Evolutionary conservation across 257 asterid genomes (phyloP).

Genomic region (Solanum corneliomulleri): DNA sequence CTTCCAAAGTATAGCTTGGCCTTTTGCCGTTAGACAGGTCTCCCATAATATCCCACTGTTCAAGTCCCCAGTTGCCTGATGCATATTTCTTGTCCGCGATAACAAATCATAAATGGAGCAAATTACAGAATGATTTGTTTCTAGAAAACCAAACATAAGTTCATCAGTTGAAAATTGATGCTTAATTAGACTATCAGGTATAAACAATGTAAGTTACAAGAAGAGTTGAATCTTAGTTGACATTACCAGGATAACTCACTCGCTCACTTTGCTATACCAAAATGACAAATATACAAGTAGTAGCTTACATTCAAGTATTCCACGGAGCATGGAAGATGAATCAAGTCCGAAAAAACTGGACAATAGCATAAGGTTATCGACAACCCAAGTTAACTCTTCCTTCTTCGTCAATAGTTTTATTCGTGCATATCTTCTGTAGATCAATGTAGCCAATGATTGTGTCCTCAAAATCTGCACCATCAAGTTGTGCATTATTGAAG

Average conservation of each 20-base stretch:
- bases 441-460: conserved; percentile 84
- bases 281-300: background rate
- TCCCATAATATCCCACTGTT: background rate
- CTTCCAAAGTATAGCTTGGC: background rate
- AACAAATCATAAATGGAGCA: background rate
- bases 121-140: background rate
- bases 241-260: background rate
- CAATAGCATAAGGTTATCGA: conserved; percentile 19
- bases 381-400: conserved; percentile 74
- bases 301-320: background rate
- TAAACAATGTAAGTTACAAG: too few relatives aligned
- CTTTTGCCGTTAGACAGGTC: background rate
- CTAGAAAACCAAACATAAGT: background rate
- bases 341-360: background rate
- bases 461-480: conserved; percentile 80
- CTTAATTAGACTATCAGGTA: background rate
- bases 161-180: background rate
- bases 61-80: background rate
- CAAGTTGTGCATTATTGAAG: conserved; percentile 58
- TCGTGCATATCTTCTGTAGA: conserved; percentile 77
- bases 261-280: background rate
- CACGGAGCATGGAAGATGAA: background rate
- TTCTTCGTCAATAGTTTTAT: conserved; percentile 56
- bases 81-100: background rate
- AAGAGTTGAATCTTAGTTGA: background rate